A percentile compares a stretch with the other conserved stretches of the same genome.
Conservation (phyloP, 352 stramenopile genomes). For the Elongisporangium anandrum region DNA sequence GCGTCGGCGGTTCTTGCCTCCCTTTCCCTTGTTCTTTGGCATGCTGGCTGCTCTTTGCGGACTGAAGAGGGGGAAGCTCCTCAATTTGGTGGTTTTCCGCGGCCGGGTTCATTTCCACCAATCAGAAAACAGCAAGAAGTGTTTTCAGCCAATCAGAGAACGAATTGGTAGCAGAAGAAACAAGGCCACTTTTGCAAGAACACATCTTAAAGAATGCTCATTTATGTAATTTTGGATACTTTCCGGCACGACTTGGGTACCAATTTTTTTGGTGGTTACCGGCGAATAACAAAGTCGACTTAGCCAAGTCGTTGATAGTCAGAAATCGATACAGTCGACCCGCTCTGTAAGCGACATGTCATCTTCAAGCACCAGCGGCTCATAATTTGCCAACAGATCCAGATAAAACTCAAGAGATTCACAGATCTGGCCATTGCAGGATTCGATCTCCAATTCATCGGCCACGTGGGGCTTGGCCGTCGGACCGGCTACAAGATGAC, state of each 20-base stretch:
- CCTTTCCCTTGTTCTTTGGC: slow-evolving; percentile 94
- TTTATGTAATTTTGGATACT: not conserved
- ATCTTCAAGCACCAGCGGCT: not conserved
- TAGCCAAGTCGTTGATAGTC: not conserved
- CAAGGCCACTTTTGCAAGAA: not conserved
- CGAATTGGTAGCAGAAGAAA: not conserved
- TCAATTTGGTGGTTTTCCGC: slow-evolving; percentile 18
- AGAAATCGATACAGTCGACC: not conserved
- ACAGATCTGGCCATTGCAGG: too few species aligned
- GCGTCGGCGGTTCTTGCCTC: slow-evolving; percentile 96
- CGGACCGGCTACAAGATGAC: too few species aligned
- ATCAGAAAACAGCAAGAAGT: not conserved
- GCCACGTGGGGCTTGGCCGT: too few species aligned
- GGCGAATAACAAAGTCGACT: not conserved
- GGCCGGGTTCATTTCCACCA: slow-evolving; percentile 15
- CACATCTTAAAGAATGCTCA: not conserved
- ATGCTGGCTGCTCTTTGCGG: slow-evolving; percentile 15
- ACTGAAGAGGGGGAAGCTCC: slow-evolving; percentile 21
- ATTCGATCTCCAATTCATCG: too few species aligned
- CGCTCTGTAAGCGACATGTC: too few species aligned
- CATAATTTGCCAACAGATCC: not conserved
- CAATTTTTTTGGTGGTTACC: not conserved
- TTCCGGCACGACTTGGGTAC: too few species aligned
- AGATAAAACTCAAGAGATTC: too few species aligned
- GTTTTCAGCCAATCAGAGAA: not conserved